Evolutionary conservation across 1,139 yeast genomes (phyloP).

Genomic region (Arxiozyma telluris): DNA sequence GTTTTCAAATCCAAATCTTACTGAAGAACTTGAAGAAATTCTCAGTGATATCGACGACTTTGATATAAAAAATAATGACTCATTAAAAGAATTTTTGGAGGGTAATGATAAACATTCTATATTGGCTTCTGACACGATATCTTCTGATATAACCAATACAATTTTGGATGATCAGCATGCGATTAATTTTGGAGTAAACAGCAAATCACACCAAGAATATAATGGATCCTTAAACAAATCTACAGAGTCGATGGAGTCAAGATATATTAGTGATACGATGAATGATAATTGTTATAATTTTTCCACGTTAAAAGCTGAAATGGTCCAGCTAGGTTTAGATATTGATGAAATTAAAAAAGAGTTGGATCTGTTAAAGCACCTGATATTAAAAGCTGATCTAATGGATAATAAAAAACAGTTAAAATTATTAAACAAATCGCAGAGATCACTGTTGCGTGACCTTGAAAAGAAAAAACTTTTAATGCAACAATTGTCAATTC

Average conservation of each 20-base stretch:
- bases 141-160: not conserved
- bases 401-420: constrained; percentile 67
- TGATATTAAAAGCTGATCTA: constrained; percentile 70
- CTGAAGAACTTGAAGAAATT: constrained; percentile 18
- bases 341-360: constrained; percentile 59
- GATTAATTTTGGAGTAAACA: not conserved
- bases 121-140: not conserved
- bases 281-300: constrained; percentile 34
- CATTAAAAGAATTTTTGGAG: constrained; percentile 1
- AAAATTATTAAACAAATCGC: constrained; percentile 58
- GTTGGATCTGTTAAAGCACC: constrained; percentile 51
- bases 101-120: not conserved
- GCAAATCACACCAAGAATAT: not conserved
- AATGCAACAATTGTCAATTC: constrained; percentile 72
- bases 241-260: not conserved
- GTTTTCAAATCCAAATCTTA: constrained; percentile 15
- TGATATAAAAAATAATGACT: not conserved
- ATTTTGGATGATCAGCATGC: not conserved
- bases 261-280: constrained; percentile 6
- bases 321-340: constrained; percentile 29
- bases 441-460: constrained; percentile 57
- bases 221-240: not conserved
- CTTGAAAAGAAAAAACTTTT: constrained; percentile 62
- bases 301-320: constrained; percentile 54
- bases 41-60: constrained; percentile 8